Evolutionary conservation across 1,284 basidiomycete genomes (phyloP), one percentile per base, ranked within the genome.

Genomic region (Sporisorium scitamineum): DNA sequence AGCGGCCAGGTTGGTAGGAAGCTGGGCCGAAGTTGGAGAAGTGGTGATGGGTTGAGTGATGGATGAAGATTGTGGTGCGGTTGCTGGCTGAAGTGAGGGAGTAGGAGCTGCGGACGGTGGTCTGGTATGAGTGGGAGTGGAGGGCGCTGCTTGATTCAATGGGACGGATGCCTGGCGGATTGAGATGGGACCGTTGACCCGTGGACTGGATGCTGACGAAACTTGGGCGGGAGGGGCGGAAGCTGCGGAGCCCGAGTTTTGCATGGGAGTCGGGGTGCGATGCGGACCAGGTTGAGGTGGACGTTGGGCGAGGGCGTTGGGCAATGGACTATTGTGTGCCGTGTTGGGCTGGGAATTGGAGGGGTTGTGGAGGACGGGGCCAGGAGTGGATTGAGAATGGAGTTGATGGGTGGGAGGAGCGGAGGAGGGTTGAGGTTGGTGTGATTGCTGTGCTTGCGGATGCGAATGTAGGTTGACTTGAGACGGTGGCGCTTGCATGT

Each of bases 21-120:
- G 50, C 41, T 61, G 61, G 26, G 20, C 57, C 16, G 62, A 54
- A 2, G 45, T 61, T 10, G 70, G 64, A 3, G 70, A 67, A 10
- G 69, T 59, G 18, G 63, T 66, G 31, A 18, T 52, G 14, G 69
- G 63, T 3, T 55, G 63, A 24, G 58, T 26, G 9, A 65, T 54
- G 24, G 65, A 18, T 6, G 22, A 31, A 13, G 47, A 24, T 10
- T 58, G 51, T 1, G 65, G 55, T 10, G 61, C 58, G 39, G 48
- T 45, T 27, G 62, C 68, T 14, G 71, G 47, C 26, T 74, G 71
- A 6, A 74, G 48, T 6, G 66, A 65, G 1, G 71, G 71, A 11
- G 71, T 74, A n/a, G 61, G 61, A 9, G 61, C 66, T 18, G 59
- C 66, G 8, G 71, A 74, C 11, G 71, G 71, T 11, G 71, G 71